phyloP scores from a whole-genome alignment of 129 eudicot species.

The Smallanthus sonchifolius region DNA sequence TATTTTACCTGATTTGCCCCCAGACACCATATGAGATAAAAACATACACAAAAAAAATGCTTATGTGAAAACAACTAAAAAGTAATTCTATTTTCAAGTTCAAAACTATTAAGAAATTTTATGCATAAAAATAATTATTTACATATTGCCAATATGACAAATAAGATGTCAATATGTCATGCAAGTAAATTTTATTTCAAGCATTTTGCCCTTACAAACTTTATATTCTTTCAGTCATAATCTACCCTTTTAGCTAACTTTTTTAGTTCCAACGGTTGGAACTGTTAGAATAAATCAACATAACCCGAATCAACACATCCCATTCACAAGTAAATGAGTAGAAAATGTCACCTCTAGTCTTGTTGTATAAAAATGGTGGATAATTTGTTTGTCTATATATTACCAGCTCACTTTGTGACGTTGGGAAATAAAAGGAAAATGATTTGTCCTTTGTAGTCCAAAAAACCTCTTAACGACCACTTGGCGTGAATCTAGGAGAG shows the following conservation, averaged over 20 bases:
- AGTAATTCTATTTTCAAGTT: background rate
- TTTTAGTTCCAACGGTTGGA: too few species aligned
- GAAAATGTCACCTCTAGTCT: too few species aligned
- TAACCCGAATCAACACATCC: too few species aligned
- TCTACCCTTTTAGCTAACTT: too few species aligned
- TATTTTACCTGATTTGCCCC: background rate
- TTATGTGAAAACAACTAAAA: background rate
- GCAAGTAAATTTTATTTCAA: background rate
- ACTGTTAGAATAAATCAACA: too few species aligned
- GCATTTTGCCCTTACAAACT: too few species aligned
- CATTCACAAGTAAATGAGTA: too few species aligned
- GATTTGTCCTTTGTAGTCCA: too few species aligned
- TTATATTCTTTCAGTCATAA: too few species aligned
- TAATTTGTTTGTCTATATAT: background rate
- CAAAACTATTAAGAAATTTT: background rate
- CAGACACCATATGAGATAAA: too few species aligned
- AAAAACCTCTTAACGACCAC: too few species aligned
- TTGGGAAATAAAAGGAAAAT: background rate
- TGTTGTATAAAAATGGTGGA: background rate
- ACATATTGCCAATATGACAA: background rate
- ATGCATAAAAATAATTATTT: background rate
- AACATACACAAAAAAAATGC: background rate
- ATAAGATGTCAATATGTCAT: background rate
- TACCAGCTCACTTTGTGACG: background rate
- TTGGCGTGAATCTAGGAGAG: too few species aligned